Evolutionary conservation across 768 basidiomycete species (phyloP).

Genomic region (Amanita phalloides): DNA sequence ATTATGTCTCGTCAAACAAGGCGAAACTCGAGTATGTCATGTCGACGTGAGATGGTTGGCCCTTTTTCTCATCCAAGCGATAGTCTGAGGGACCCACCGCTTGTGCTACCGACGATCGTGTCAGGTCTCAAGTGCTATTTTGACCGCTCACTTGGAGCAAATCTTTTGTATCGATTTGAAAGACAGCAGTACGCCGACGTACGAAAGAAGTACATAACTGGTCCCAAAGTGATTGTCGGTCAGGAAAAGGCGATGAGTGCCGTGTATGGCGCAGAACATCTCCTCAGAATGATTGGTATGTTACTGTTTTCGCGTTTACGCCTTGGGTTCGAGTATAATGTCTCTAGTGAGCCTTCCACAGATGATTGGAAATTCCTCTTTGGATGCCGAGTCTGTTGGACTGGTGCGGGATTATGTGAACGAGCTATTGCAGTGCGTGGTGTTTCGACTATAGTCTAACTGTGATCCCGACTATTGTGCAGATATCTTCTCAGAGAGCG

Average conservation of each 20-base stretch:
- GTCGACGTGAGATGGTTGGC: not conserved
- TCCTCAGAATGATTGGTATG: slow-evolving; percentile 85
- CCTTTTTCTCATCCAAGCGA: not conserved
- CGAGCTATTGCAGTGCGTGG: slow-evolving; percentile 66
- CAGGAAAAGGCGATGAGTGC: slow-evolving; percentile 81
- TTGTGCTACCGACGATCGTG: slow-evolving; percentile 70
- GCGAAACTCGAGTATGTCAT: slow-evolving; percentile 27
- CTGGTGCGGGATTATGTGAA: slow-evolving; percentile 85
- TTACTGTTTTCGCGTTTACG: slow-evolving; percentile 3
- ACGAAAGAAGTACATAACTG: slow-evolving; percentile 63
- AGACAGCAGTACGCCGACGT: slow-evolving; percentile 85
- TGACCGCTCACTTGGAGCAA: slow-evolving; percentile 81
- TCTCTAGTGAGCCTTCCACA: slow-evolving; percentile 76
- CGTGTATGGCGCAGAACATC: slow-evolving; percentile 91
- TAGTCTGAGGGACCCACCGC: slow-evolving; percentile 59
- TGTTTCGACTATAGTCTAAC: not conserved
- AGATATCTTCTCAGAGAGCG: slow-evolving; percentile 79
- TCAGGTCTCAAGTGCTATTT: slow-evolving; percentile 88
- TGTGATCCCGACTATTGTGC: not conserved
- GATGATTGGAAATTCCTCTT: slow-evolving; percentile 82
- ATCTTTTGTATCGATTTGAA: slow-evolving; percentile 91
- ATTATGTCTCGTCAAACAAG: slow-evolving; percentile 39
- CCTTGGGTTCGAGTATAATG: not conserved
- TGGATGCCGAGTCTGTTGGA: slow-evolving; percentile 79
- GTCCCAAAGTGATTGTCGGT: slow-evolving; percentile 52